These are phyloP conservation scores for Arabidopsis arenosa DNA, from an alignment of 345 rosid genomes.

Conservation along the genomic window DNA sequence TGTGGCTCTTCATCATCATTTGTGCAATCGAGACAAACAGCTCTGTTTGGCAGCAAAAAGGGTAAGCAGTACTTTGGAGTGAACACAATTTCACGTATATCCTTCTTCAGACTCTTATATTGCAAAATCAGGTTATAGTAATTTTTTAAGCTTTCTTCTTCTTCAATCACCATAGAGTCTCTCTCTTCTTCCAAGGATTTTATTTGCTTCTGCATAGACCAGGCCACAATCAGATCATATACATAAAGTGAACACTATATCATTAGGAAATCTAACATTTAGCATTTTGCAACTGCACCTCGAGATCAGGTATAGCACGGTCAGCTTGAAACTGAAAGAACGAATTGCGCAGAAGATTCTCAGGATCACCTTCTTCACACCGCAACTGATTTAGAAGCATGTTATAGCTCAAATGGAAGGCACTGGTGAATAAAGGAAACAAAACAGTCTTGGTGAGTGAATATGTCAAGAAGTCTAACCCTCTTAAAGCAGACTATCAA, in stretches of 20 bases:
- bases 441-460: slow-evolving; percentile 19
- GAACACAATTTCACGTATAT: slow-evolving; percentile 71
- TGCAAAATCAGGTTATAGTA: slow-evolving; percentile 83
- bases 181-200: slow-evolving; percentile 83
- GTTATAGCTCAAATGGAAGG: slow-evolving; percentile 97
- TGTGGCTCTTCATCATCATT: slow-evolving; percentile 58
- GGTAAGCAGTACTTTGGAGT: slow-evolving; percentile 90
- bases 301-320: slow-evolving; percentile 85
- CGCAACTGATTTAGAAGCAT: slow-evolving; percentile 98
- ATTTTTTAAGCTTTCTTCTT: slow-evolving; percentile 84
- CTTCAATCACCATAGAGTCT: slow-evolving; percentile 86
- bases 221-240: slow-evolving; percentile 34
- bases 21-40: slow-evolving; percentile 63
- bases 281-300: slow-evolving; percentile 53
- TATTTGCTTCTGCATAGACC: slow-evolving; percentile 70
- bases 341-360: slow-evolving; percentile 92
- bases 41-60: slow-evolving; percentile 81
- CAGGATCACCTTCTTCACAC: slow-evolving; percentile 95
- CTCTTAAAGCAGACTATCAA: slow-evolving; percentile 6
- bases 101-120: slow-evolving; percentile 75
- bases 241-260: background rate
- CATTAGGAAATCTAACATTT: slow-evolving; percentile 11
- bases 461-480: slow-evolving; percentile 9
- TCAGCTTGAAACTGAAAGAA: slow-evolving; percentile 99
- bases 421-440: slow-evolving; percentile 58